A percentile compares a stretch with the other conserved stretches of the same genome.
phyloP scores from a whole-genome alignment of 192 early-diverging fungal genomes.

The Spizellomyces punctatus region DNA sequence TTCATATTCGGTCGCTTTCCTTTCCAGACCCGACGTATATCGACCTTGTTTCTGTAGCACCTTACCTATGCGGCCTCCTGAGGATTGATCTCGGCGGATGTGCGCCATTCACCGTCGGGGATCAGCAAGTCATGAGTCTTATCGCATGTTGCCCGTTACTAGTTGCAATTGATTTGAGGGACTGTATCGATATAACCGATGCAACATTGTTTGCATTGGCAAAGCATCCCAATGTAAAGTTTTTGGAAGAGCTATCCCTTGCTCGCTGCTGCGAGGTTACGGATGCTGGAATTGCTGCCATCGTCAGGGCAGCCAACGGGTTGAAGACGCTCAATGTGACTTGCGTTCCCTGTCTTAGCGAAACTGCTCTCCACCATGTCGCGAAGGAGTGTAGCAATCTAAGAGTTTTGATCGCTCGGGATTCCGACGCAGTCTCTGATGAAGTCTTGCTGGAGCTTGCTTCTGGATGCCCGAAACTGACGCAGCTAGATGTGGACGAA shows the following conservation, averaged over 20 bases:
- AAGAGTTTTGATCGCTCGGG: too few relatives aligned
- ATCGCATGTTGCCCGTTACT: background rate
- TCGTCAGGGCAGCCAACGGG: background rate
- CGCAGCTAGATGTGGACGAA: background rate
- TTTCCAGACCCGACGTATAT: constrained; percentile 1
- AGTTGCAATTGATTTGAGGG: background rate
- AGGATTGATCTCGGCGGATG: background rate
- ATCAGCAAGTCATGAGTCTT: background rate
- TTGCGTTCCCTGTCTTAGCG: background rate
- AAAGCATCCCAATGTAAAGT: constrained; percentile 3
- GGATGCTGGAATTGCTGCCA: background rate
- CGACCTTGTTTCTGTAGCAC: background rate
- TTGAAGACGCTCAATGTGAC: constrained; percentile 3
- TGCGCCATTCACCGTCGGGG: background rate
- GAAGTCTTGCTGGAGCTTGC: background rate
- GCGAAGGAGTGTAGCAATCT: too few relatives aligned
- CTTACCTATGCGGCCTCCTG: background rate
- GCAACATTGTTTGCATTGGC: background rate
- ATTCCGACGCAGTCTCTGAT: background rate
- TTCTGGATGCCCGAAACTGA: background rate
- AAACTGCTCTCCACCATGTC: too few relatives aligned
- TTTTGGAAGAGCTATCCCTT: background rate
- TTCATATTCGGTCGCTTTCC: background rate
- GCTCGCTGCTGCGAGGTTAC: constrained; percentile 3
- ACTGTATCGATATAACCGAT: constrained; percentile 16